phyloP scores from a whole-genome alignment of 2,329 filamentous ascomycete genomes.

The Xylaria sp. region DNA sequence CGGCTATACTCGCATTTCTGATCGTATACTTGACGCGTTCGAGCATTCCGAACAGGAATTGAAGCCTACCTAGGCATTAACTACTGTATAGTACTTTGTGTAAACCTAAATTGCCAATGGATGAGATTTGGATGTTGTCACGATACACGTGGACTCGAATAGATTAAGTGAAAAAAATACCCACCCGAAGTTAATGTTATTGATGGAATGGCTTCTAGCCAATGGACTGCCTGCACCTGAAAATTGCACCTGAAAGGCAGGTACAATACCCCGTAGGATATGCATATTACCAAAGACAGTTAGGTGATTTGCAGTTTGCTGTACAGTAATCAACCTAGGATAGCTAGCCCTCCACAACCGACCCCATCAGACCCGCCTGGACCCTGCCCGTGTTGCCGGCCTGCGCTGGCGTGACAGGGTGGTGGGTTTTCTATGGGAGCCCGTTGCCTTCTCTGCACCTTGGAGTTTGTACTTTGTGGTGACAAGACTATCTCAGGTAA shows the following conservation, averaged over 20 bases:
- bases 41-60: neutral
- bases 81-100: neutral
- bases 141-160: slow-evolving; percentile 2
- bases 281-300: neutral
- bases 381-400: neutral
- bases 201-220: neutral
- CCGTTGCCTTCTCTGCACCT: slow-evolving; percentile 5
- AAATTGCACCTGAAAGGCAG: neutral
- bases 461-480: neutral
- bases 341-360: neutral
- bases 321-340: slow-evolving; percentile 1
- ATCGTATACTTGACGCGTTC: neutral
- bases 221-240: neutral
- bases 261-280: neutral
- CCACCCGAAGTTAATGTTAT: neutral
- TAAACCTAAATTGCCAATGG: neutral
- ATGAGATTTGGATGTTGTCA: neutral
- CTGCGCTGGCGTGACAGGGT: neutral
- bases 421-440: neutral
- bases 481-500: neutral
- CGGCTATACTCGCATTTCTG: neutral
- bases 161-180: neutral
- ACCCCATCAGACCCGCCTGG: slow-evolving; percentile 7
- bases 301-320: neutral
- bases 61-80: neutral